Percentiles rank a stretch among this genome's conserved stretches.
phyloP scores from a whole-genome alignment of 106 monocot genomes.

The Dendrobium chrysotoxum region DNA sequence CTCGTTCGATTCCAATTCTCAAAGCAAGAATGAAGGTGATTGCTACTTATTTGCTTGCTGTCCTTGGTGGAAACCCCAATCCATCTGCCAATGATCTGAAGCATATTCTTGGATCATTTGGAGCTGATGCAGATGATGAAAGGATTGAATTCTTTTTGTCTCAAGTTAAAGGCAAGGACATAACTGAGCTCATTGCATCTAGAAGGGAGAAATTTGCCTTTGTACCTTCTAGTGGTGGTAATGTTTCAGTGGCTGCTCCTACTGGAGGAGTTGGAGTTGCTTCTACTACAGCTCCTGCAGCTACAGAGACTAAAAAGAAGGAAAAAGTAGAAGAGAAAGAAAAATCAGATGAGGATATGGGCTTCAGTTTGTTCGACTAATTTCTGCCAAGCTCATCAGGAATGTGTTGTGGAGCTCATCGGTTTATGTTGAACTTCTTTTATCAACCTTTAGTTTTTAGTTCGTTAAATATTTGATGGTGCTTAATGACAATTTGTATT shows the following conservation, averaged over 20 bases:
- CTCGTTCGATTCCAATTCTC: too few relatives aligned
- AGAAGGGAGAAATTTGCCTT: constrained; percentile 30
- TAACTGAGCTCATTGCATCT: constrained; percentile 20
- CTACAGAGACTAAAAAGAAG: constrained; percentile 10
- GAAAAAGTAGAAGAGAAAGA: constrained; percentile 12
- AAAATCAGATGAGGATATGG: constrained; percentile 9
- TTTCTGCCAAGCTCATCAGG: background rate
- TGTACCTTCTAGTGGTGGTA: constrained; percentile 19
- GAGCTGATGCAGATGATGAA: constrained; percentile 18
- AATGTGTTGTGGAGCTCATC: too few relatives aligned
- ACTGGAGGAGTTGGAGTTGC: background rate
- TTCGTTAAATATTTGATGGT: background rate
- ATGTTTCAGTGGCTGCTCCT: background rate
- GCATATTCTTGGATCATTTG: constrained; percentile 15
- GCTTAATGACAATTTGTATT: too few relatives aligned
- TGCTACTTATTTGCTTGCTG: too few relatives aligned
- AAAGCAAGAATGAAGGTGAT: constrained; percentile 22
- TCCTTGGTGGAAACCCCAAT: constrained; percentile 11
- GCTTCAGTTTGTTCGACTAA: constrained; percentile 8
- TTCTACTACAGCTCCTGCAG: constrained; percentile 6
- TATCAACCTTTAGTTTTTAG: background rate
- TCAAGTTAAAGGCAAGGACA: constrained; percentile 22
- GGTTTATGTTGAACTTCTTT: background rate
- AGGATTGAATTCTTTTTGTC: constrained; percentile 16
- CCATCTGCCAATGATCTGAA: constrained; percentile 11